Percentiles rank a stretch among this genome's conserved stretches.
Conservation (phyloP, 768 basidiomycete species). For the Infundibulicybe gibba region DNA sequence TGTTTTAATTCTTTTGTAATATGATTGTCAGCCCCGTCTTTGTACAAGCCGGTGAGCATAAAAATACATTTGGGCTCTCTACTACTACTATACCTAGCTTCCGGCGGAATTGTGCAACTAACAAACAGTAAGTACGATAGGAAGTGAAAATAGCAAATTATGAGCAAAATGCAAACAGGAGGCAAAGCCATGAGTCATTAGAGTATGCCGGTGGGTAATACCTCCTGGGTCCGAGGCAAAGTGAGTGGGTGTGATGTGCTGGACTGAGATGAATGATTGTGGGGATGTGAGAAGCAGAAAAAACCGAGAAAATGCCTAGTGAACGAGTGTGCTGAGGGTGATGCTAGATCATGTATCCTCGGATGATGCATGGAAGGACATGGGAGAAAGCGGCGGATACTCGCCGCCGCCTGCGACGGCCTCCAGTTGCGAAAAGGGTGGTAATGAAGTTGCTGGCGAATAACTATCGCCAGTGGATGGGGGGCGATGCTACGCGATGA, state of each 20-base stretch:
- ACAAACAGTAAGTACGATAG: constrained; percentile 37
- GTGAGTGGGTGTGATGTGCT: constrained; percentile 17
- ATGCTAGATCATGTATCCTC: constrained; percentile 38
- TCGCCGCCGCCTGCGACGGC: constrained; percentile 75
- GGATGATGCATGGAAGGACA: constrained; percentile 56
- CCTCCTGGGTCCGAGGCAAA: constrained; percentile 35
- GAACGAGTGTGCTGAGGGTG: constrained; percentile 18
- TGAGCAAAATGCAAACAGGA: constrained; percentile 19
- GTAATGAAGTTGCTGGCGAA: constrained; percentile 18
- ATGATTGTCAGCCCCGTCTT: constrained; percentile 12
- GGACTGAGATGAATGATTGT: constrained; percentile 14
- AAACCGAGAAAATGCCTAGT: constrained; percentile 12
- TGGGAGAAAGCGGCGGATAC: constrained; percentile 68
- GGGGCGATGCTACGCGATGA: constrained; percentile 52
- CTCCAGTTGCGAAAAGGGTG: constrained; percentile 76
- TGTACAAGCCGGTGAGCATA: constrained; percentile 33
- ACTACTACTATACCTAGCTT: constrained; percentile 48
- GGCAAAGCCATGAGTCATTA: constrained; percentile 33
- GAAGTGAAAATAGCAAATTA: constrained; percentile 20
- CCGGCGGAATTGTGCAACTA: constrained; percentile 45
- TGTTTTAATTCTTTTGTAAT: constrained; percentile 14
- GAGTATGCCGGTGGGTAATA: constrained; percentile 32
- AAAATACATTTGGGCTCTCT: constrained; percentile 54
- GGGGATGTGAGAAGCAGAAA: constrained; percentile 7
- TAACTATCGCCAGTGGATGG: constrained; percentile 31